phyloP scores from a whole-genome alignment of 2,329 filamentous ascomycete genomes.

The Botrytis pseudocinerea region DNA sequence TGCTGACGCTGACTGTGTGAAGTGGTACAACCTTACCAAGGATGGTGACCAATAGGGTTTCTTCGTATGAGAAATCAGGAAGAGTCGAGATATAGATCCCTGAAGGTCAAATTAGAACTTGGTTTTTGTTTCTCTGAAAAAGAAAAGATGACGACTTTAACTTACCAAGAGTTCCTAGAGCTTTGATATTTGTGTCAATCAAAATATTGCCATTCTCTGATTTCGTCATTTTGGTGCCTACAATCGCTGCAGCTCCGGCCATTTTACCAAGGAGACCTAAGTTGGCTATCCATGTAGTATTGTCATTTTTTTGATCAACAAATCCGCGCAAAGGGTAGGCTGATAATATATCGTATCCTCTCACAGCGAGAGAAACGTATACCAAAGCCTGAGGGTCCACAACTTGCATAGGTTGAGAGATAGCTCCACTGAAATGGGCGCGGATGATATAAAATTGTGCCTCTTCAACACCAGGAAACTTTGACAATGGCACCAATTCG shows the following conservation, averaged over 20 bases:
- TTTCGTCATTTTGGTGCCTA: constrained; percentile 59
- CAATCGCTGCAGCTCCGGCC: constrained; percentile 79
- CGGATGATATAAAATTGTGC: constrained; percentile 68
- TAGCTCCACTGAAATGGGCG: constrained; percentile 65
- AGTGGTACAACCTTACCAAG: constrained; percentile 68
- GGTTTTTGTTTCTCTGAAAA: background rate
- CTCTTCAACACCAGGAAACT: constrained; percentile 69
- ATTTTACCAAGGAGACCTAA: constrained; percentile 85
- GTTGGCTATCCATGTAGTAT: constrained; percentile 59
- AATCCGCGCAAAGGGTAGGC: constrained; percentile 68
- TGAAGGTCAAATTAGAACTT: constrained; percentile 37
- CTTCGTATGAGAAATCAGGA: constrained; percentile 56
- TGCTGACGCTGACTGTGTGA: constrained; percentile 62
- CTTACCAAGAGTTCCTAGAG: constrained; percentile 71
- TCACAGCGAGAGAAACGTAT: constrained; percentile 59
- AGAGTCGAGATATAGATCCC: constrained; percentile 78
- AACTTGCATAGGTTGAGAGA: constrained; percentile 54
- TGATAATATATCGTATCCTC: constrained; percentile 79
- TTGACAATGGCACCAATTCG: constrained; percentile 68
- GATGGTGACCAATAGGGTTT: constrained; percentile 73
- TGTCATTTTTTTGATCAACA: constrained; percentile 42
- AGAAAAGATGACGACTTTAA: constrained; percentile 10
- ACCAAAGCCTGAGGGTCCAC: constrained; percentile 54
- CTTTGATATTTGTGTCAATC: constrained; percentile 72
- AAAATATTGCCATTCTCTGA: constrained; percentile 61